A percentile compares a stretch with the other conserved stretches of the same genome.
Evolutionary conservation across 768 basidiomycete genomes (phyloP).

Genomic region (Rhizopogon salebrosus): DNA sequence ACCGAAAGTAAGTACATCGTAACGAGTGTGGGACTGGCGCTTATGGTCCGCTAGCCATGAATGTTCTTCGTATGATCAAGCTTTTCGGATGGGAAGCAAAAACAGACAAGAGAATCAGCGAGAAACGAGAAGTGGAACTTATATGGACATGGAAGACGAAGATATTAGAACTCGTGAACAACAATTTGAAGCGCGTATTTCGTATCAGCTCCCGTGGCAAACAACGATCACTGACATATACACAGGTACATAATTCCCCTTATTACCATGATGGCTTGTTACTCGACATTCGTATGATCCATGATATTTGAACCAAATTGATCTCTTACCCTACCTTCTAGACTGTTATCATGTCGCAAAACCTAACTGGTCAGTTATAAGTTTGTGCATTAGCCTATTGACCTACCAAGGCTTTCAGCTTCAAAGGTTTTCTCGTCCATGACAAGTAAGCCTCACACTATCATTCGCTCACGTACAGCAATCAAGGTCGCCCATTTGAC

Average conservation of each 20-base stretch:
- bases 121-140: slow-evolving; percentile 60
- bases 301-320: too few species aligned
- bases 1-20: slow-evolving; percentile 46
- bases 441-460: neutral
- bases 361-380: slow-evolving; percentile 5
- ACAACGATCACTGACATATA: neutral
- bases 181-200: slow-evolving; percentile 21
- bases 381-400: neutral
- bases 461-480: neutral
- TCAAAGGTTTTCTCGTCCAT: slow-evolving; percentile 36
- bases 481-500: neutral
- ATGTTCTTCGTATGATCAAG: slow-evolving; percentile 63
- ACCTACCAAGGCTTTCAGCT: slow-evolving; percentile 12
- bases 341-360: too few species aligned
- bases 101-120: slow-evolving; percentile 45
- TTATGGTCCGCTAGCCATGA: slow-evolving; percentile 35
- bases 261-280: slow-evolving; percentile 60
- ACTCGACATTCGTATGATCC: too few species aligned
- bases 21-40: neutral
- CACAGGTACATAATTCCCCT: slow-evolving; percentile 56
- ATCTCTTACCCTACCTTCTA: too few species aligned
- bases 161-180: slow-evolving; percentile 39
- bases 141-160: slow-evolving; percentile 47
- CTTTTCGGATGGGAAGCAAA: slow-evolving; percentile 65
- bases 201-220: neutral